These are phyloP conservation scores for Aspergillus novofumigatus DNA, from an alignment of 2,329 filamentous ascomycete genomes.

Conservation along the genomic window DNA sequence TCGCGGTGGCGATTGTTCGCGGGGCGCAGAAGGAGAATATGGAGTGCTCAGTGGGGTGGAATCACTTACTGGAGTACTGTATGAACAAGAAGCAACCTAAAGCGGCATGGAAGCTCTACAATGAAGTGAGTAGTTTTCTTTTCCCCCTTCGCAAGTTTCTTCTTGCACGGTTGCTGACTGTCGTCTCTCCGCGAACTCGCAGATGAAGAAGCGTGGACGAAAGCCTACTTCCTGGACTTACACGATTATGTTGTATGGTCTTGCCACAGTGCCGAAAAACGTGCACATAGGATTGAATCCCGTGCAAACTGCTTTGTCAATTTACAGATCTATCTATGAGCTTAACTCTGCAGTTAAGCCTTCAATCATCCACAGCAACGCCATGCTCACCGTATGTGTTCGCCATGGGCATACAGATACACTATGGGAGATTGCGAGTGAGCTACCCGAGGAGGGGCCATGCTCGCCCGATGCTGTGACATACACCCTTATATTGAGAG, in stretches of 20 bases:
- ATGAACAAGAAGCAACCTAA: constrained; percentile 59
- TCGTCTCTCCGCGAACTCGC: constrained; percentile 7
- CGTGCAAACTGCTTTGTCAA: constrained; percentile 63
- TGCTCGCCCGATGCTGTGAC: constrained; percentile 66
- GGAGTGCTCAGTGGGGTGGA: constrained; percentile 76
- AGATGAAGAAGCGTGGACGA: constrained; percentile 94
- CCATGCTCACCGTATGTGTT: constrained; percentile 77
- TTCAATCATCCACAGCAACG: constrained; percentile 80
- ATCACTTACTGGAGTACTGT: constrained; percentile 71
- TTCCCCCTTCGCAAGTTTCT: neutral
- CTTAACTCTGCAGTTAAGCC: constrained; percentile 62
- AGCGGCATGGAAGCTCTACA: constrained; percentile 74
- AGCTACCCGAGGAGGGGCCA: constrained; percentile 61
- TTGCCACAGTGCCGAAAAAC: constrained; percentile 56
- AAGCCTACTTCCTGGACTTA: constrained; percentile 78
- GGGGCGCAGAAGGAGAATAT: constrained; percentile 60
- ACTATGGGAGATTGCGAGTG: constrained; percentile 71
- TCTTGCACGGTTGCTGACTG: constrained; percentile 4
- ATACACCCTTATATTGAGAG: constrained; percentile 79
- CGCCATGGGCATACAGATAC: constrained; percentile 71
- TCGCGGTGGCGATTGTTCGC: constrained; percentile 66
- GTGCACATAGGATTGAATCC: constrained; percentile 46
- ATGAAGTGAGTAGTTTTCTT: constrained; percentile 59
- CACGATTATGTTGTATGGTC: constrained; percentile 74
- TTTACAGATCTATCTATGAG: constrained; percentile 72